Evolutionary conservation across 2,329 filamentous ascomycete genomes (phyloP), one percentile per base, ranked within the genome.

Genomic region (Ascochyta viciae-villosae): DNA sequence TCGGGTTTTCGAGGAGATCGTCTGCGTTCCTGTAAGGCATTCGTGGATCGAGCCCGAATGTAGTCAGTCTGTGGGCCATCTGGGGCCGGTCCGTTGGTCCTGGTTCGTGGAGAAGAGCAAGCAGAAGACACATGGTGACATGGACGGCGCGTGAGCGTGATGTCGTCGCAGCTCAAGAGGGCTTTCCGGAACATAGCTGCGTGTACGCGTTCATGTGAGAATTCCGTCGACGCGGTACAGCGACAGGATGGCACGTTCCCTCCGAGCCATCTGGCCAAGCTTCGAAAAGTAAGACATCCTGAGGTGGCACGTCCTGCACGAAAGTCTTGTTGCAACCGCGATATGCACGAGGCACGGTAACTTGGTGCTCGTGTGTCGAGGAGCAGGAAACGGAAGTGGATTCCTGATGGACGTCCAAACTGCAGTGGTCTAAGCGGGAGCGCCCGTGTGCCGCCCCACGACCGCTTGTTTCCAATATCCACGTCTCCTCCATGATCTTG

Each of bases 1-100:
- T 50, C 52, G 52, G 46, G 46, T 41, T 26, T 50, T 55, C 52
- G 34, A 50, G 40, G 41, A 50, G 41, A 46, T 50, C 46, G 37
- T 46, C 41, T 46, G 29, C 41, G 35, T 42, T 50, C 29, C 27
- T 50, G 41, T 34, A 23, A 50, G 40, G 40, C 41, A 50, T 50
- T 50, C 23, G 42, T 35, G 41, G 38, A 35, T 37, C 52, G 37
- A 31, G 34, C 39, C 27, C 19, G 12, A 22, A n/a, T 3, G 31
- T 24, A 24, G 40, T 15, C 37, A 41, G 15, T 42, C 8, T 26
- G 33, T 46, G 23, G 23, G 19, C 41, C 35, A 27, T 42, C 23
- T 42, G 41, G 41, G 31, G 46, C 12, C 35, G 40, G 23, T 26
- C 7, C 27, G 22, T 16, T 3, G 29, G 35, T 23, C 22, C 16